Percentiles rank a stretch among this genome's conserved stretches.
phyloP scores from a whole-genome alignment of 495 filamentous ascomycete species.

The Xylaria venustula region DNA sequence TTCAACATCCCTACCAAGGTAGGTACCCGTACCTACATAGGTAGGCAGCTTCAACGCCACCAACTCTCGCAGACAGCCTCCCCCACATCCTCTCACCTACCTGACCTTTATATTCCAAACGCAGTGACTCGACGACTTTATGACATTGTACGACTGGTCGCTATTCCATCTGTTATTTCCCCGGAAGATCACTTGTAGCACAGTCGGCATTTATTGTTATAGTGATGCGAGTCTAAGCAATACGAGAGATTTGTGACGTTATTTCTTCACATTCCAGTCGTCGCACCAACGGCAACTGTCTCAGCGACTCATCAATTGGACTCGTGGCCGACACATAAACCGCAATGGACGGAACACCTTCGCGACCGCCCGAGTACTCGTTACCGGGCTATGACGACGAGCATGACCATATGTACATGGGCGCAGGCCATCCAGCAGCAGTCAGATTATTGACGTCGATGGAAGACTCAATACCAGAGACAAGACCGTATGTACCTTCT shows the following conservation, averaged over 20 bases:
- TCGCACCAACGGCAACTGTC: constrained; percentile 14
- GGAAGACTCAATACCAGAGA: constrained; percentile 40
- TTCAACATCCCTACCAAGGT: constrained; percentile 1
- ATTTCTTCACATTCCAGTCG: constrained; percentile 14
- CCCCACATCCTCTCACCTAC: constrained; percentile 2
- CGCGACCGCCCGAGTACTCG: constrained; percentile 44
- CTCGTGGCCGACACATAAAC: constrained; percentile 22
- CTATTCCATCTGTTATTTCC: background rate
- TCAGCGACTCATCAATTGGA: constrained; percentile 20
- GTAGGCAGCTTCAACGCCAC: background rate
- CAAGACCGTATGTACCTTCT: constrained; percentile 44
- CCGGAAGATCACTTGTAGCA: too few relatives aligned
- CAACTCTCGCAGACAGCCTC: background rate
- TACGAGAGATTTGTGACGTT: background rate
- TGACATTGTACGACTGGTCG: background rate
- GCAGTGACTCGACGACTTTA: background rate
- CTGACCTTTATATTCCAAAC: background rate
- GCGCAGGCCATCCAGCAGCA: constrained; percentile 35
- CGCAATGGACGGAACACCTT: constrained; percentile 47
- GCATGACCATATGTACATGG: constrained; percentile 38
- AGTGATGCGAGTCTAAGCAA: background rate
- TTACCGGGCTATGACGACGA: constrained; percentile 50
- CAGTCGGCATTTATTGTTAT: too few relatives aligned
- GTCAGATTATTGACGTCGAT: constrained; percentile 54
- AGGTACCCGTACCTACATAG: too few relatives aligned